Evolutionary conservation across 441 rosid genomes (phyloP).

Genomic region (Jatropha podagrica): DNA sequence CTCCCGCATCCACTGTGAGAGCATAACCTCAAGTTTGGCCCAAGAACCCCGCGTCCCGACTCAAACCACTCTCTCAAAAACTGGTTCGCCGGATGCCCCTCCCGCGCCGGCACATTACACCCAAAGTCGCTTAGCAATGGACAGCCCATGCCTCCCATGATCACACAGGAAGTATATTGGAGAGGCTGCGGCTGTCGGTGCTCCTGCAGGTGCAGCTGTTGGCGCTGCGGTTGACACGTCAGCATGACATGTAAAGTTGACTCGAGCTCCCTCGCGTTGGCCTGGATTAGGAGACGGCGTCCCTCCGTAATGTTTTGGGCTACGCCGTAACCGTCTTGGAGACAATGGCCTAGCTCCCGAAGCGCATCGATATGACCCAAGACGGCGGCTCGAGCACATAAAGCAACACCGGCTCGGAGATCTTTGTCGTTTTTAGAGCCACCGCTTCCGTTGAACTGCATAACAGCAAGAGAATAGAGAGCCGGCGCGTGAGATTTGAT

Average conservation of each 20-base stretch:
- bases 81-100: constrained; percentile 63
- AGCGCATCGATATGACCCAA: constrained; percentile 78
- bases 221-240: constrained; percentile 17
- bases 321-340: constrained; percentile 94
- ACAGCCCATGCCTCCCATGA: constrained; percentile 19
- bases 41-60: constrained; percentile 28
- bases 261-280: constrained; percentile 76
- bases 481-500: constrained; percentile 71
- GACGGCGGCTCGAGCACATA: constrained; percentile 73
- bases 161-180: not conserved
- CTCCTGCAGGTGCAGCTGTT: not conserved
- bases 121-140: constrained; percentile 54
- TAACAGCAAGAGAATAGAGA: constrained; percentile 78
- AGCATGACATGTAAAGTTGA: constrained; percentile 28
- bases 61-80: constrained; percentile 76
- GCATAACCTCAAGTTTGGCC: constrained; percentile 54
- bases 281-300: constrained; percentile 70
- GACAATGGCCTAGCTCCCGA: constrained; percentile 85
- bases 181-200: not conserved
- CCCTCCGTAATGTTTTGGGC: constrained; percentile 54
- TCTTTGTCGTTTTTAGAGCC: constrained; percentile 63
- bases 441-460: constrained; percentile 95
- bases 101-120: constrained; percentile 47
- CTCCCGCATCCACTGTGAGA: constrained; percentile 78
- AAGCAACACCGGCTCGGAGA: constrained; percentile 71